These are phyloP conservation scores for Fagus crenata DNA, from an alignment of 306 rosid species.

Conservation along the genomic window DNA sequence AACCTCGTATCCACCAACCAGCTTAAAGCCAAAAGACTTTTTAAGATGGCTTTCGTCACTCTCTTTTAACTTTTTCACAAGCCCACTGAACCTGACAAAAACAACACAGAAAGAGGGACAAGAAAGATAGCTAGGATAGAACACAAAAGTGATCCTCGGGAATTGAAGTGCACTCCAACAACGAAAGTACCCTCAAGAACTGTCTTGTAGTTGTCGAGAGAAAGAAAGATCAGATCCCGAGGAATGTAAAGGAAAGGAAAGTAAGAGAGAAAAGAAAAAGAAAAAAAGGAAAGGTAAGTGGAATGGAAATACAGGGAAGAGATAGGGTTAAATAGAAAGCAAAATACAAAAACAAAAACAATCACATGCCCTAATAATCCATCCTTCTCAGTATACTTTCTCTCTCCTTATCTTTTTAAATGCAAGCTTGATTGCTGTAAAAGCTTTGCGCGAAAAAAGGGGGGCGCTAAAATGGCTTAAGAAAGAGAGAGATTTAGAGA, in stretches of 20 bases:
- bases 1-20: constrained; percentile 34
- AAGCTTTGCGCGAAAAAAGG: constrained; percentile 61
- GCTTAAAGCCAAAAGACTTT: constrained; percentile 6
- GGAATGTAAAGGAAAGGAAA: constrained; percentile 32
- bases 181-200: not conserved
- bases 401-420: constrained; percentile 59
- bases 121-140: constrained; percentile 21
- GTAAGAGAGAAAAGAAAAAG: constrained; percentile 4
- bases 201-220: constrained; percentile 22
- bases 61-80: constrained; percentile 17
- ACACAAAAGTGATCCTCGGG: constrained; percentile 49
- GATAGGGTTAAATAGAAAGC: constrained; percentile 56
- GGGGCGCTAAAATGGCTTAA: constrained; percentile 69
- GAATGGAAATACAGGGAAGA: constrained; percentile 53
- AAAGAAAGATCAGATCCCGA: constrained; percentile 60
- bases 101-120: constrained; percentile 14
- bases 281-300: constrained; percentile 25
- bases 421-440: constrained; percentile 80
- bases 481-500: constrained; percentile 2
- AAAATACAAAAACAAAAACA: constrained; percentile 33
- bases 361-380: constrained; percentile 58
- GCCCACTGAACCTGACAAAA: constrained; percentile 34
- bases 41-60: constrained; percentile 21
- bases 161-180: constrained; percentile 41
- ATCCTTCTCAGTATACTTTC: constrained; percentile 38